Evolutionary conservation across 2,329 filamentous ascomycete species (phyloP), one percentile per base, ranked within the genome.

Genomic region (Aspergillus sp.): DNA sequence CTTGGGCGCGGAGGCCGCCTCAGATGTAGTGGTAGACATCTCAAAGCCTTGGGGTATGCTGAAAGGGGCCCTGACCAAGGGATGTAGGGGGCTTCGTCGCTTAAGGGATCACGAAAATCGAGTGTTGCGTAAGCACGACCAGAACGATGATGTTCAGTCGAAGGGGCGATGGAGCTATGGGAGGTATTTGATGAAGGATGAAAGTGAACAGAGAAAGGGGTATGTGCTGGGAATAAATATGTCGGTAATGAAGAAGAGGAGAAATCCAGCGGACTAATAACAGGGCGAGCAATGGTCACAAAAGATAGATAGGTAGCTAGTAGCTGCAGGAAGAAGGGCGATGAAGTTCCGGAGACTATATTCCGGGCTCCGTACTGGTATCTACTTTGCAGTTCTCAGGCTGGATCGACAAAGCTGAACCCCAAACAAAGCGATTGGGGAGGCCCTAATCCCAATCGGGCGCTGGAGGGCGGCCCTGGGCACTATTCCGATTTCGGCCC

Each of bases 1-100:
- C 71, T 69, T 74, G 68, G 74, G 70, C 67, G 74, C 72, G 33
- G 72, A 64, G 66, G 72, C 67, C 68, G 70, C 60, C 56, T 71
- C 69, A 58, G 77, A 71, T 61, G 78, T 60, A 56, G 51, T 37
- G 43, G 64, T 58, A 64, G 70, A 75, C 73, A 76, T 75, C 44
- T 61, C 51, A 73, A 70, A 81, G 81, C 86, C 85, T 71, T 56
- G 53, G 70, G 76, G 71, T 67, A 65, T 64, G 65, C 70, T 75
- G 73, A 73, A 78, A 75, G 73, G 81, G 84, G 86, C 88, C 91
- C 90, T 93, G 91, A 97, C 91, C 91, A 94, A 96, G 91, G 90
- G 88, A 86, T 75, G 58, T 74, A 83, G 79, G 83, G 75, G 83
- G 88, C 87, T 90, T 90, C 88, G 79, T 90, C 80, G 88, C 88